Conservation (phyloP, 2,329 filamentous ascomycete species). For the Lasiodiplodia theobromae region DNA sequence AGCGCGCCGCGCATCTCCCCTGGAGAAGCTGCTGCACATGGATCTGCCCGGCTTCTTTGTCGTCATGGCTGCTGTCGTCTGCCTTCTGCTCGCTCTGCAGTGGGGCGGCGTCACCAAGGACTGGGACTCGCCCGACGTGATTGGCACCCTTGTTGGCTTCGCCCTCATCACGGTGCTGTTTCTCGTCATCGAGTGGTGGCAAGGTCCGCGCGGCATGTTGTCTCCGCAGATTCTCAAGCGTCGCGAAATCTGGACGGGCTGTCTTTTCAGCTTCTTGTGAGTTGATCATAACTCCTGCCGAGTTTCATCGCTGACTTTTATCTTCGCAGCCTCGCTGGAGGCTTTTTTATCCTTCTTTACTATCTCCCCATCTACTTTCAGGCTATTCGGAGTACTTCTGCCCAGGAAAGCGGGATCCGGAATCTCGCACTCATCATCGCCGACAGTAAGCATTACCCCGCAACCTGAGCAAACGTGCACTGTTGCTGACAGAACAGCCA, state of each 20-base stretch:
- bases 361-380: constrained; percentile 55
- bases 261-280: constrained; percentile 35
- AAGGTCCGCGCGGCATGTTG: constrained; percentile 10
- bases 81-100: constrained; percentile 44
- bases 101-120: constrained; percentile 41
- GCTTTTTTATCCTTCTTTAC: constrained; percentile 39
- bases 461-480: background rate
- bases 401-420: constrained; percentile 40
- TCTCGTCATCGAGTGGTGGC: constrained; percentile 36
- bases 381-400: constrained; percentile 49
- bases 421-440: constrained; percentile 45
- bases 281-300: background rate
- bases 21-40: constrained; percentile 31
- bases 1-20: constrained; percentile 28
- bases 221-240: background rate
- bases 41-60: constrained; percentile 42
- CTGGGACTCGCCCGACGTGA: background rate
- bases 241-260: constrained; percentile 21
- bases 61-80: constrained; percentile 43
- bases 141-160: constrained; percentile 9
- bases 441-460: constrained; percentile 31
- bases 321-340: background rate
- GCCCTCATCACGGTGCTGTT: constrained; percentile 23
- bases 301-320: background rate
- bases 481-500: constrained; percentile 29